Evolutionary conservation across 441 rosid species (phyloP).

Genomic region (Syzygium malaccense): DNA sequence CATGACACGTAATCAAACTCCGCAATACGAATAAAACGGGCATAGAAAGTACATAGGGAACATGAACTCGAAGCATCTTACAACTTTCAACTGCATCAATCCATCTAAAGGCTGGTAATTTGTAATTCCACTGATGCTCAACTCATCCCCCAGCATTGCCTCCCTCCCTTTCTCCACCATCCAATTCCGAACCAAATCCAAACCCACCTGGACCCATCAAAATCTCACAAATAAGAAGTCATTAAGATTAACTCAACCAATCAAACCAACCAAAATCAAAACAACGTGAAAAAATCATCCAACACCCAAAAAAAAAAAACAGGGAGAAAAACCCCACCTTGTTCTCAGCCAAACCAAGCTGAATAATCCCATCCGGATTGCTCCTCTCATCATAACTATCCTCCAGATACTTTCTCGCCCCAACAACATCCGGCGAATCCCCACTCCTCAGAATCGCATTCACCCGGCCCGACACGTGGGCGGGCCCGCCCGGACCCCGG

Average conservation of each 20-base stretch:
- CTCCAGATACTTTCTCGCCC: conserved; percentile 44
- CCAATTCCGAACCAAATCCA: conserved; percentile 84
- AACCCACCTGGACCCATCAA: conserved; percentile 44
- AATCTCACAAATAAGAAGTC: neutral
- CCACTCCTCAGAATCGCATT: conserved; percentile 31
- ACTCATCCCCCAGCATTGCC: conserved; percentile 42
- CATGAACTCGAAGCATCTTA: conserved; percentile 11
- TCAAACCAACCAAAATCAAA: neutral
- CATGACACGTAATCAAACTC: neutral
- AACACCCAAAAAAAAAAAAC: neutral
- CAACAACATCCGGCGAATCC: conserved; percentile 49
- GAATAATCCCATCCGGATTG: conserved; percentile 73
- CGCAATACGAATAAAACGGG: neutral
- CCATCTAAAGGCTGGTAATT: conserved; percentile 68
- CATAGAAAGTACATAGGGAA: neutral
- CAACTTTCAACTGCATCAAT: conserved; percentile 63
- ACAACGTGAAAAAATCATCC: neutral
- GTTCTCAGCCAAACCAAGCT: conserved; percentile 72
- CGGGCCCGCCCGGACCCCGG: conserved; percentile 22
- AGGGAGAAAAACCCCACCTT: conserved; percentile 26
- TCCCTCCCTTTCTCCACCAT: conserved; percentile 47
- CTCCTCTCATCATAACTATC: conserved; percentile 51
- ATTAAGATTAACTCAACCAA: neutral
- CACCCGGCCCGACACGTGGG: conserved; percentile 41
- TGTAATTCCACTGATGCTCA: conserved; percentile 59